Evolutionary conservation across 2,329 filamentous ascomycete species (phyloP).

Genomic region (Chaetomiaceae sp.): DNA sequence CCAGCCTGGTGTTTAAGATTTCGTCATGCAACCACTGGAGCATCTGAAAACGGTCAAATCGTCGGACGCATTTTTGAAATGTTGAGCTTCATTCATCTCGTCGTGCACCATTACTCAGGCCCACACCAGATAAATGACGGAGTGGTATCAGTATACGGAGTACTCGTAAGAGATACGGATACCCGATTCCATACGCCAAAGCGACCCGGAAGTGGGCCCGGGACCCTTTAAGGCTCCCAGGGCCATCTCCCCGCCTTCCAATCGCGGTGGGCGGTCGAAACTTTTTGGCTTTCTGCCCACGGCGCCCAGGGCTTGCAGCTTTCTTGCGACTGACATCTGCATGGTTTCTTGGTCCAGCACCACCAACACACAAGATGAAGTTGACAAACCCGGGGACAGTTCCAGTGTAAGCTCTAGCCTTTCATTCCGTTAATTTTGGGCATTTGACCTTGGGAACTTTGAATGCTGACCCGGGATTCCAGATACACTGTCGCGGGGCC

Average conservation of each 20-base stretch:
- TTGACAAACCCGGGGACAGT: conserved; percentile 68
- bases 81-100: too few relatives aligned
- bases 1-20: too few relatives aligned
- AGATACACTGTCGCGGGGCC: conserved; percentile 95
- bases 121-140: too few relatives aligned
- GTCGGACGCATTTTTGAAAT: too few relatives aligned
- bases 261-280: conserved; percentile 12
- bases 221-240: neutral
- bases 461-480: conserved; percentile 38
- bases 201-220: neutral
- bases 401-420: conserved; percentile 25
- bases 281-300: conserved; percentile 19
- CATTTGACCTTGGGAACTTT: too few relatives aligned
- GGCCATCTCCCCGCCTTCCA: conserved; percentile 20
- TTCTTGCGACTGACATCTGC: conserved; percentile 1
- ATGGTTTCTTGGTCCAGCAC: conserved; percentile 11
- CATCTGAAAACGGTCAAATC: too few relatives aligned
- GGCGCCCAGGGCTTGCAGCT: conserved; percentile 7
- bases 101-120: too few relatives aligned
- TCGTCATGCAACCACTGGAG: too few relatives aligned
- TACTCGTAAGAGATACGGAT: too few relatives aligned
- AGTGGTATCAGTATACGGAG: too few relatives aligned
- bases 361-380: conserved; percentile 53
- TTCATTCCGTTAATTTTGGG: too few relatives aligned
- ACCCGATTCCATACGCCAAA: neutral